Percentiles rank a stretch among this genome's conserved stretches.
Conservation (phyloP, 345 rosid species). For the Salix arbutifolia region DNA sequence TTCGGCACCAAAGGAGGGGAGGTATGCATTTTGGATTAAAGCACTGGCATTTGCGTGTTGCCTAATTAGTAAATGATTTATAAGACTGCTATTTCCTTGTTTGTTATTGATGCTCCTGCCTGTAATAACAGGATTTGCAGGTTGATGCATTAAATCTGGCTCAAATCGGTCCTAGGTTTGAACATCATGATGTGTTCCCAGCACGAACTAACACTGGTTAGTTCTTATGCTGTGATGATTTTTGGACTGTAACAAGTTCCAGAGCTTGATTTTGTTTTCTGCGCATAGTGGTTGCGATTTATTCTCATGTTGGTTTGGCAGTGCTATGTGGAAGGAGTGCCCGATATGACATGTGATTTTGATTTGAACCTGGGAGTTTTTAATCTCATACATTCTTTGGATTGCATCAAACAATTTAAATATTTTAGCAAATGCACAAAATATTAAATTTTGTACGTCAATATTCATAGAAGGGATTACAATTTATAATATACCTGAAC, state of each 20-base stretch:
- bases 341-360: background rate
- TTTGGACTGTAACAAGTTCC: background rate
- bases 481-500: too few relatives aligned
- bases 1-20: conserved; percentile 57
- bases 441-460: too few relatives aligned
- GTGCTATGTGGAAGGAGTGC: background rate
- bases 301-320: too few relatives aligned
- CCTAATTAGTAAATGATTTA: background rate
- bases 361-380: background rate
- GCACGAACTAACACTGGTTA: conserved; percentile 94
- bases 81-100: background rate
- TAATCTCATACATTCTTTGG: background rate
- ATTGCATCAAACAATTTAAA: background rate
- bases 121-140: conserved; percentile 49
- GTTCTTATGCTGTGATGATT: conserved; percentile 9
- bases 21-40: conserved; percentile 41
- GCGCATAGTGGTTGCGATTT: background rate
- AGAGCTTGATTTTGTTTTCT: background rate
- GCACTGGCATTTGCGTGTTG: background rate
- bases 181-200: conserved; percentile 82
- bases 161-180: conserved; percentile 85
- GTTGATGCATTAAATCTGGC: conserved; percentile 82
- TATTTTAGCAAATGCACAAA: too few relatives aligned
- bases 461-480: background rate
- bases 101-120: conserved; percentile 1